Evolutionary conservation across 805 yeast species (phyloP), one percentile per base, ranked within the genome.

Genomic region (Ogataea parapolymorpha): DNA sequence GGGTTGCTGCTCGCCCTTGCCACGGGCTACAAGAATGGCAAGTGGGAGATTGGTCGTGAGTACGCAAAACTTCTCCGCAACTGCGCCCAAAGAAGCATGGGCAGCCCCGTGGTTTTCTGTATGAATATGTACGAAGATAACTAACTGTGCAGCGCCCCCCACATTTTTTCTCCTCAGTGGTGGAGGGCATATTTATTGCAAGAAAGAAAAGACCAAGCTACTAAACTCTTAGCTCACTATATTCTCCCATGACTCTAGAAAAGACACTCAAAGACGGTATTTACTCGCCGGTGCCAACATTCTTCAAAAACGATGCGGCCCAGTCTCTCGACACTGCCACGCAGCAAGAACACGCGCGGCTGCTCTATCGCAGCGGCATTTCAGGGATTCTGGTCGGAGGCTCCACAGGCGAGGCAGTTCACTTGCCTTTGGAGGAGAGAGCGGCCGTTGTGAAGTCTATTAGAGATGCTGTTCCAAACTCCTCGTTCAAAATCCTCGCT

Each of bases 41-140:
- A 66, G 32, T 79, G 83, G 81, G 80, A 76, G 42, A 60, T 75
- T 32, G 79, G 81, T 9, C 59, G 67, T 22, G 85, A 79, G 49
- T 75, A 76, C 50, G 62, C 77, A 1, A 63, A 67, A 34, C 55
- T 80, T 44, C 60, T 79, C 35, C 60, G 58, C 31, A 74, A 77
- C 50, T 78, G 82, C 56, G 62, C 68, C 17, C 70, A 70, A 36
- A 58, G 85, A 48, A 66, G 77, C 47, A 61, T 77, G 42, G 86
- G 86, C 2, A 65, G 71, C 40, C 49, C 59, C 8, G 57, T 61
- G 8, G 62, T 73, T 2, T 63, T 71, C 4, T 77, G 82, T 56
- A 66, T 64, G 26, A 67, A 71, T 46, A 74, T 77, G 80, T 76
- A 71, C 45, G 50, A 49, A 13, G 32, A 26, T 15, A 33, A 22